Percentiles rank a stretch among this genome's conserved stretches.
Conservation (phyloP, 257 asterid genomes). For the Catharanthus roseus region DNA sequence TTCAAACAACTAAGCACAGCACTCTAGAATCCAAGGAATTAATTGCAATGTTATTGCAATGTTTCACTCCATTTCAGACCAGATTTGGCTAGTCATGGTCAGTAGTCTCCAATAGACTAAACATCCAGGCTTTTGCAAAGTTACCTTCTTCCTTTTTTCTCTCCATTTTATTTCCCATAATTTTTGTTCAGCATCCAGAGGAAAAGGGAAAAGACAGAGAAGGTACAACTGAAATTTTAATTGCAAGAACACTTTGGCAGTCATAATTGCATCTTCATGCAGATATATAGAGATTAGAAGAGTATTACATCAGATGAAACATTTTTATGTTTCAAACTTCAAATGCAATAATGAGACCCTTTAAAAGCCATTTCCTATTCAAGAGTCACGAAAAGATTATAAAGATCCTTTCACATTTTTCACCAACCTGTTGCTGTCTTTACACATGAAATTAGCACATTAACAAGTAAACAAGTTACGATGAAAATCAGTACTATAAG, state of each 20-base stretch:
- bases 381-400: not conserved
- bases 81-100: not conserved
- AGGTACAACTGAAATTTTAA: not conserved
- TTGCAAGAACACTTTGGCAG: not conserved
- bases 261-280: not conserved
- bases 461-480: not conserved
- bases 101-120: not conserved
- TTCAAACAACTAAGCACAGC: not conserved
- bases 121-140: not conserved
- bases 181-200: not conserved
- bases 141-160: not conserved
- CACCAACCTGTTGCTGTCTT: not conserved
- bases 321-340: not conserved
- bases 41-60: too few species aligned
- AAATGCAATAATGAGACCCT: not conserved
- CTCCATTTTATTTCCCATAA: not conserved
- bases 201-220: not conserved
- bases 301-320: not conserved
- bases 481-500: not conserved
- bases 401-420: not conserved
- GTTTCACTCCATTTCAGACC: not conserved
- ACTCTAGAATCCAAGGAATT: not conserved
- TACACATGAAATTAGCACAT: not conserved
- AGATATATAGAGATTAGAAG: not conserved
- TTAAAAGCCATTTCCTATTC: not conserved